These are phyloP conservation scores for Ploettnerulaceae sp. DNA, from an alignment of 2,329 filamentous ascomycete genomes.

Conservation along the genomic window DNA sequence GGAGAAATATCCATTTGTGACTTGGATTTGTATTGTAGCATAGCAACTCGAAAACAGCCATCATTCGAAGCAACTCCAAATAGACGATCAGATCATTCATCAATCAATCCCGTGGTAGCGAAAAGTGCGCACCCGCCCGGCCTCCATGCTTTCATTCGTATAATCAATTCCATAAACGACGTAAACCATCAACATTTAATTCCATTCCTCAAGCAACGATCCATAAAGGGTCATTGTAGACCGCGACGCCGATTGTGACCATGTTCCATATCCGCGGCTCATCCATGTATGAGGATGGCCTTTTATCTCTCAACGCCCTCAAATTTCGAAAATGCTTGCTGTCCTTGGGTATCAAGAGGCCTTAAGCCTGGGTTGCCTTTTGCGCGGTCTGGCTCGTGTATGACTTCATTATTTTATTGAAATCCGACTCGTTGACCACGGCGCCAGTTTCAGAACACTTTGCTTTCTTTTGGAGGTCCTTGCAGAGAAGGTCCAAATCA, in stretches of 20 bases:
- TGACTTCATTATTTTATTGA: slow-evolving; percentile 70
- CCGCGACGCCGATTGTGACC: slow-evolving; percentile 8
- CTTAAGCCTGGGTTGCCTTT: slow-evolving; percentile 11
- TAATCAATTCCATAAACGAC: not conserved
- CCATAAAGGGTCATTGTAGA: not conserved
- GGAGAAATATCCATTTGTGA: not conserved
- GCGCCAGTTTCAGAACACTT: slow-evolving; percentile 90
- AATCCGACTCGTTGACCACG: slow-evolving; percentile 83
- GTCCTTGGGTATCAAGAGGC: slow-evolving; percentile 12
- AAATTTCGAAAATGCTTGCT: slow-evolving; percentile 12
- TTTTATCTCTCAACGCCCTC: slow-evolving; percentile 12
- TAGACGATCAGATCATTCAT: too few relatives aligned
- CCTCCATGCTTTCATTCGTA: not conserved
- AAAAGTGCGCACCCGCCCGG: not conserved
- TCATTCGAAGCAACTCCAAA: too few relatives aligned
- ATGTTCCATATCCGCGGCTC: slow-evolving; percentile 10
- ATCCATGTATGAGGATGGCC: slow-evolving; percentile 9
- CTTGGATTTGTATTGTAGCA: slow-evolving; percentile 9
- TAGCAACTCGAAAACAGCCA: slow-evolving; percentile 1
- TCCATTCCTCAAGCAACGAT: not conserved
- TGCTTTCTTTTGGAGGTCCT: slow-evolving; percentile 89
- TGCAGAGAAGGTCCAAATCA: slow-evolving; percentile 88
- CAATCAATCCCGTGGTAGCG: not conserved
- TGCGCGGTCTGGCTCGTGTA: slow-evolving; percentile 41
- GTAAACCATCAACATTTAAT: not conserved